Evolutionary conservation across 768 basidiomycete species (phyloP).

Genomic region (Russula griseocarnosa): DNA sequence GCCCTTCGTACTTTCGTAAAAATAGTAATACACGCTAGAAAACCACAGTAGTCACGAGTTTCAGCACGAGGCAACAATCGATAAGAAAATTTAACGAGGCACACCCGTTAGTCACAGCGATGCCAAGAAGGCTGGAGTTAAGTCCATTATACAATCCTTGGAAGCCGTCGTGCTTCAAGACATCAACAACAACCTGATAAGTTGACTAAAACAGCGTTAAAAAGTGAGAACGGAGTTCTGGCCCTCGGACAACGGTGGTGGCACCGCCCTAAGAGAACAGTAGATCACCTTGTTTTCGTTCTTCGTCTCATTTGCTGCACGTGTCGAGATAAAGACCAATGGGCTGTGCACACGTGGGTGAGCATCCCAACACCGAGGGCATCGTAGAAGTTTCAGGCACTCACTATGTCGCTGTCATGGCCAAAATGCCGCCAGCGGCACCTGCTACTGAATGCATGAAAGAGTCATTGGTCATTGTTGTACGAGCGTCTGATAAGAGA

Average conservation of each 20-base stretch:
- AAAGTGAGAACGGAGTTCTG: background rate
- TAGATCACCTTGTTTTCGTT: conserved; percentile 63
- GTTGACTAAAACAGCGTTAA: conserved; percentile 44
- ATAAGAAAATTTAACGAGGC: conserved; percentile 28
- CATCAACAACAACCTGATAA: conserved; percentile 64
- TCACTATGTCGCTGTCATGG: conserved; percentile 89
- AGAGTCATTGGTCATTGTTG: conserved; percentile 52
- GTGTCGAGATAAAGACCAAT: conserved; percentile 85
- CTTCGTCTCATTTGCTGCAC: conserved; percentile 87
- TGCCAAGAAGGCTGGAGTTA: conserved; percentile 78
- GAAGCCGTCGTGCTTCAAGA: conserved; percentile 80
- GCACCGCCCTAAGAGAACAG: background rate
- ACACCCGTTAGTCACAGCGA: conserved; percentile 90
- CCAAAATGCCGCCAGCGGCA: conserved; percentile 82
- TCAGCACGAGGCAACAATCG: background rate
- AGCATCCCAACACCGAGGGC: conserved; percentile 12
- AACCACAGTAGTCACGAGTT: background rate
- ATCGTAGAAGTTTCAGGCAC: conserved; percentile 30
- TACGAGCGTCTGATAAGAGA: background rate
- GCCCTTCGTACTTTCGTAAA: conserved; percentile 70
- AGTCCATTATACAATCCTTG: conserved; percentile 85
- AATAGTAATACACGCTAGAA: conserved; percentile 89
- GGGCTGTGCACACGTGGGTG: conserved; percentile 52
- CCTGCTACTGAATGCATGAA: conserved; percentile 85
- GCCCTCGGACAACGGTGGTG: conserved; percentile 4